phyloP scores from a whole-genome alignment of 176 grass and related monocot genomes.

The Pontederia paniculata region DNA sequence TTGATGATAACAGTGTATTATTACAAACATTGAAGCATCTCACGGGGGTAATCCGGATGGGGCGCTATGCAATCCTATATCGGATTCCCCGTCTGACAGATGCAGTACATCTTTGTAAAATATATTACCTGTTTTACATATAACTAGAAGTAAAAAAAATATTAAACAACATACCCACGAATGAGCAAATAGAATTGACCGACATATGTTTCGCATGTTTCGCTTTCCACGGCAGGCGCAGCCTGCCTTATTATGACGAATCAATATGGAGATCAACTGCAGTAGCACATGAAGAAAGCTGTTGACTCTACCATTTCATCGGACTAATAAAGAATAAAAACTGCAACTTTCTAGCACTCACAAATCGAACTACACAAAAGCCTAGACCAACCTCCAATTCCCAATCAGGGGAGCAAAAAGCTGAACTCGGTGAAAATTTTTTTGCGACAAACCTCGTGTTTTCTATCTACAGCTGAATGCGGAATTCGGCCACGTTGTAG shows the following conservation, averaged over 20 bases:
- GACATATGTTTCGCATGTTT: background rate
- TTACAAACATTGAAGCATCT: too few relatives aligned
- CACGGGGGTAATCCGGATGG: too few relatives aligned
- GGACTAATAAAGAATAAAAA: conserved; percentile 5
- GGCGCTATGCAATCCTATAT: too few relatives aligned
- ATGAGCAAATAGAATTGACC: background rate
- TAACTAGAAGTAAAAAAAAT: background rate
- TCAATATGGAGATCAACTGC: conserved; percentile 13
- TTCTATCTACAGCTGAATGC: conserved; percentile 12
- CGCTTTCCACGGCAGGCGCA: background rate
- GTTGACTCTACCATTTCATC: conserved; percentile 3
- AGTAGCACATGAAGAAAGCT: conserved; percentile 3
- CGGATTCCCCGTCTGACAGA: too few relatives aligned
- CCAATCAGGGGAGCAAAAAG: background rate
- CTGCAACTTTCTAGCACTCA: background rate
- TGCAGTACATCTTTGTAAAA: too few relatives aligned
- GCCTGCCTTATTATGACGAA: conserved; percentile 15
- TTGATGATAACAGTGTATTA: too few relatives aligned
- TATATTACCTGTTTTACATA: background rate
- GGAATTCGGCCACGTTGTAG: background rate
- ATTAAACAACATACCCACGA: background rate
- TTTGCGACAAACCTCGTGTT: background rate
- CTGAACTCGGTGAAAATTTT: too few relatives aligned
- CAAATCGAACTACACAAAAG: conserved; percentile 4
- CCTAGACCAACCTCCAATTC: background rate